Base-by-base conservation (phyloP, 108 stramenopile genomes). In the Pseudonitzschia delicatissima region DNA sequence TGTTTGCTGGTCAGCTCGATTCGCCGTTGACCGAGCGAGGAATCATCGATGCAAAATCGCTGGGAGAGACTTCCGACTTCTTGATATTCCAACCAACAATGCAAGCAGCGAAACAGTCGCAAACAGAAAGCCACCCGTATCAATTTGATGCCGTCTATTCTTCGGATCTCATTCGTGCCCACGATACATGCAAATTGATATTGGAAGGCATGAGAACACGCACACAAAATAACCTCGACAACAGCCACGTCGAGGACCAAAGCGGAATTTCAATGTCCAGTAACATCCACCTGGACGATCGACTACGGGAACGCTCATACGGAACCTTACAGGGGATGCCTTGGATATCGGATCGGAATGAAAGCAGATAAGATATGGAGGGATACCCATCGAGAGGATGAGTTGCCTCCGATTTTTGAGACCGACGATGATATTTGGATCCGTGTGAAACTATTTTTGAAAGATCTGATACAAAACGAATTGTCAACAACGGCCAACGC, bases 1-100 rank as follows among this genome's bases (percentile, higher is more conserved):
- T 80, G 15, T 75, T 82, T 9, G 62, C 79, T 6, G 83, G 83
- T 8, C 83, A 84, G 32, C 63, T 66, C 5, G 83, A 84, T 52
- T 79, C 80, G 31, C 80, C 80, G 1, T 57, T 84, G 21, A 82
- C 83, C 9, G 66, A 71, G 6, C 35, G 52, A 0, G 83, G 83
- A 23, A 4, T 73, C 0, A 26, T 11, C 1, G 33, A 73, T 29
- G 83, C 83, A n/a, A 51, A 37, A 21, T 44, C 76, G 1, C 18
- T 69, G 13, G 72, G 74, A 2, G 47, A 21, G 20, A 9, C 21
- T 17, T 48, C 20, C 21, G 20, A 18, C 13, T 55, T 57, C 25
- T 39, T 80, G 2, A n/a, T n/a, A n/a, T n/a, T n/a, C n/a, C n/a
- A n/a, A n/a, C 31, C 52, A 9, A 44, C 13, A 12, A 12, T 25